These are phyloP conservation scores for Primulina huaijiensis DNA, from an alignment of 257 asterid genomes.

Conservation along the genomic window DNA sequence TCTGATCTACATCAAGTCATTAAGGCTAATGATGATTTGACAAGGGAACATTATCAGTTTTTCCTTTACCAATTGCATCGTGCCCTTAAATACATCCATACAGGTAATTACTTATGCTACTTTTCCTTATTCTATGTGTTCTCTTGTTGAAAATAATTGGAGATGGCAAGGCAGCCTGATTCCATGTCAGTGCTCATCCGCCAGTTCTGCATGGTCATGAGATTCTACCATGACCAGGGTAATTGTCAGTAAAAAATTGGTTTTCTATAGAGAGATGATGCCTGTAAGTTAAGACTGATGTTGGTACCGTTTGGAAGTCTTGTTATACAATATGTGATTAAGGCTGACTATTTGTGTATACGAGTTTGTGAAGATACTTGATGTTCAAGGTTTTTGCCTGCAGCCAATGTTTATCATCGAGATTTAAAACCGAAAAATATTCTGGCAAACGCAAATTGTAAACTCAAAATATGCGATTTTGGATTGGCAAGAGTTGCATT, in stretches of 20 bases:
- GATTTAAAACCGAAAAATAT: conserved; percentile 88
- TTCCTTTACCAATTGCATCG: conserved; percentile 89
- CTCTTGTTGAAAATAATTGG: conserved; percentile 8
- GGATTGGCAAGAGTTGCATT: conserved; percentile 97
- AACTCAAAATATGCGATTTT: conserved; percentile 91
- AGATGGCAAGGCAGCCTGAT: neutral
- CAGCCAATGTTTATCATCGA: conserved; percentile 95
- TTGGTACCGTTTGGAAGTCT: neutral
- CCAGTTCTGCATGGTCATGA: neutral
- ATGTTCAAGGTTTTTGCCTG: conserved; percentile 29
- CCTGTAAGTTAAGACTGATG: neutral
- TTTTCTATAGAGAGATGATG: neutral
- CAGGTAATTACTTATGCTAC: conserved; percentile 42
- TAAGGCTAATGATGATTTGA: conserved; percentile 94
- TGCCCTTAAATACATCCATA: conserved; percentile 82
- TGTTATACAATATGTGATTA: conserved; percentile 3
- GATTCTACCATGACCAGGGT: neutral
- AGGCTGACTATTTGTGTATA: conserved; percentile 18
- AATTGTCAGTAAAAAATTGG: neutral
- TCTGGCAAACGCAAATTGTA: conserved; percentile 93
- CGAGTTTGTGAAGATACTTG: conserved; percentile 23
- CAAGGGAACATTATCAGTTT: conserved; percentile 80
- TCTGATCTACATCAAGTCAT: conserved; percentile 90
- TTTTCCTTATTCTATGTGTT: neutral
- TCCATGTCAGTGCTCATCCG: neutral